phyloP scores from a whole-genome alignment of 1,139 yeast species.

The Kodamaea sp. region DNA sequence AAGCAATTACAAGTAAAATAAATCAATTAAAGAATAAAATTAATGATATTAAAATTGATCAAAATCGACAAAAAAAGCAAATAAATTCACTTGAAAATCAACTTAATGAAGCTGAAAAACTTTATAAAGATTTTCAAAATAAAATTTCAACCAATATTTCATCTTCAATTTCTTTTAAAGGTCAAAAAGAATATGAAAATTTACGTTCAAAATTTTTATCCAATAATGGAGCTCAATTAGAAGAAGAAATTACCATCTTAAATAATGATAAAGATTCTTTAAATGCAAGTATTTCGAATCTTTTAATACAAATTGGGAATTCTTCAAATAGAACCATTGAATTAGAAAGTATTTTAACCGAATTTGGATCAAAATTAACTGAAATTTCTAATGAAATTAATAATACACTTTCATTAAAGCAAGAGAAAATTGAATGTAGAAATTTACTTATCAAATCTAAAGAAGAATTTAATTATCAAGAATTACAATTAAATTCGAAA shows the following conservation, averaged over 20 bases:
- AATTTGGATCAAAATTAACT: slow-evolving; percentile 28
- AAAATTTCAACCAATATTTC: slow-evolving; percentile 22
- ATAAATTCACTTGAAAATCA: slow-evolving; percentile 46
- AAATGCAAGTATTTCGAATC: slow-evolving; percentile 33
- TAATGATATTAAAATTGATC: slow-evolving; percentile 50
- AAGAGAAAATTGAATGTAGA: slow-evolving; percentile 41
- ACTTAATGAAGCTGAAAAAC: slow-evolving; percentile 41
- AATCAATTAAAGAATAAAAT: slow-evolving; percentile 48
- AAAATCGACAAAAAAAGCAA: slow-evolving; percentile 46
- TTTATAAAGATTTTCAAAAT: slow-evolving; percentile 44
- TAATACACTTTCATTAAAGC: slow-evolving; percentile 31
- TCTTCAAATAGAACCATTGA: slow-evolving; percentile 38
- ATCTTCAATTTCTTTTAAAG: slow-evolving; percentile 44
- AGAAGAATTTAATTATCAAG: slow-evolving; percentile 46
- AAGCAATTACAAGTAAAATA: slow-evolving; percentile 46
- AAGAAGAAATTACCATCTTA: slow-evolving; percentile 45
- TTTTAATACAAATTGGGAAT: slow-evolving; percentile 43
- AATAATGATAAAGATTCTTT: slow-evolving; percentile 45
- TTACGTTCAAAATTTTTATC: slow-evolving; percentile 57
- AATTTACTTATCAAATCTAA: slow-evolving; percentile 42
- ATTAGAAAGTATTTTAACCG: slow-evolving; percentile 29
- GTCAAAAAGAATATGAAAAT: slow-evolving; percentile 55
- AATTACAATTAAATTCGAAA: slow-evolving; percentile 56
- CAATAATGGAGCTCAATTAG: slow-evolving; percentile 56
- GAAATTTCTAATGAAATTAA: slow-evolving; percentile 32